Percentiles rank a stretch among this genome's conserved stretches.
Evolutionary conservation across 495 filamentous ascomycete genomes (phyloP).

Genomic region (Cudoniella acicularis): DNA sequence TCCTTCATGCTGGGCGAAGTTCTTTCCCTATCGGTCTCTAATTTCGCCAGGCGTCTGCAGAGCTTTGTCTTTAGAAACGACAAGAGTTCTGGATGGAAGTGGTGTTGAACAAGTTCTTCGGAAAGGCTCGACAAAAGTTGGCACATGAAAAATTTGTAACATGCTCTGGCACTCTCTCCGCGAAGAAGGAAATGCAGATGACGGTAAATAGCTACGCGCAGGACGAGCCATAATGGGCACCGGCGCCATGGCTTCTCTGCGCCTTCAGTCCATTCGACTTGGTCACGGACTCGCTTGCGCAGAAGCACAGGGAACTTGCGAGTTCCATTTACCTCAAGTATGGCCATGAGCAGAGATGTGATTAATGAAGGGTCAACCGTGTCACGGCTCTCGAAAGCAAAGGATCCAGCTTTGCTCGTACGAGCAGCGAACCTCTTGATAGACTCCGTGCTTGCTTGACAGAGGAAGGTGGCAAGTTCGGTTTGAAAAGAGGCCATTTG

Average conservation of each 20-base stretch:
- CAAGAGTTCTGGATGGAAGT: conserved; percentile 27
- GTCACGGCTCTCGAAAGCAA: conserved; percentile 49
- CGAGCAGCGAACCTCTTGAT: conserved; percentile 48
- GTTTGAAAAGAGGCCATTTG: conserved; percentile 41
- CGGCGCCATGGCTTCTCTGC: conserved; percentile 21
- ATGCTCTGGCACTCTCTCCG: conserved; percentile 38
- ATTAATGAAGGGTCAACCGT: conserved; percentile 45
- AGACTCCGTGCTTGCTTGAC: conserved; percentile 53
- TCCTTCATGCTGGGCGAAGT: not conserved
- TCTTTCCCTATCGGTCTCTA: conserved; percentile 39
- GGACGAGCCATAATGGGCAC: conserved; percentile 52
- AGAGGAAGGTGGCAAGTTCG: conserved; percentile 49
- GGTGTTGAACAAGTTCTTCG: too few species aligned
- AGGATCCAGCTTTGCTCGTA: conserved; percentile 44
- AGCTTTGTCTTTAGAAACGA: conserved; percentile 44
- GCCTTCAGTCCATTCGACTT: conserved; percentile 35
- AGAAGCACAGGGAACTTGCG: conserved; percentile 20
- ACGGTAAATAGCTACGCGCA: conserved; percentile 52
- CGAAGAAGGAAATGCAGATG: conserved; percentile 43
- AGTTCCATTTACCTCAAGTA: conserved; percentile 42
- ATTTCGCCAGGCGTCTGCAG: conserved; percentile 56
- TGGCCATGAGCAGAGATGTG: conserved; percentile 43
- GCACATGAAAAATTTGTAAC: conserved; percentile 57
- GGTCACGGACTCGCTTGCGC: conserved; percentile 47
- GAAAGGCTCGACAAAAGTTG: conserved; percentile 43